These are phyloP conservation scores for Elsinoe fawcettii DNA, from an alignment of 2,329 filamentous ascomycete species.

Conservation along the genomic window DNA sequence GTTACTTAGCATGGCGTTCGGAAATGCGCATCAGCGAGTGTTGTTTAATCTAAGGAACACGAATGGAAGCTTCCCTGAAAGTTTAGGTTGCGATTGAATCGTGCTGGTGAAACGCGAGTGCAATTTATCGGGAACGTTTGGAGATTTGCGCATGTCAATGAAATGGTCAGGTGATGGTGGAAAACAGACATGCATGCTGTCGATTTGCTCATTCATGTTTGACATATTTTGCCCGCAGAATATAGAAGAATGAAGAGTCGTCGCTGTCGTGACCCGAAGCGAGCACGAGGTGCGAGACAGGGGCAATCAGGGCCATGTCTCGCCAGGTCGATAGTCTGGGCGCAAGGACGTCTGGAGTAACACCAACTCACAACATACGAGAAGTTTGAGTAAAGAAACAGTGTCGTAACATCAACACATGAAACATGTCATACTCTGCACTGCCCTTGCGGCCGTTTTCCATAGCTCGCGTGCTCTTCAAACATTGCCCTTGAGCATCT, in stretches of 20 bases:
- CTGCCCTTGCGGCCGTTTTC: background rate
- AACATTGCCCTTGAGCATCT: background rate
- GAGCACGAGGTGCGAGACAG: background rate
- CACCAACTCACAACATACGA: background rate
- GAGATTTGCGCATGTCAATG: background rate
- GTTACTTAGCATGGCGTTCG: constrained; percentile 9
- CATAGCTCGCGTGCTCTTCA: background rate
- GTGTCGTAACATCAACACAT: background rate
- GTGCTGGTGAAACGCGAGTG: constrained; percentile 10
- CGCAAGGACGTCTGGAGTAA: background rate
- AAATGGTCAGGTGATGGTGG: background rate
- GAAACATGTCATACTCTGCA: background rate
- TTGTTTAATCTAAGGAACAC: constrained; percentile 1
- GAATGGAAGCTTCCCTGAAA: constrained; percentile 1
- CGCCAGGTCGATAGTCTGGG: background rate
- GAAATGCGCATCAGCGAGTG: background rate
- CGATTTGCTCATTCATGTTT: background rate
- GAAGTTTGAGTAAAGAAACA: background rate
- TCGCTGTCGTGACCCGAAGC: background rate
- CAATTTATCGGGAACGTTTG: constrained; percentile 3
- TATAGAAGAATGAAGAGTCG: background rate
- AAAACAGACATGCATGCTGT: constrained; percentile 4
- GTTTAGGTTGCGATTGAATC: background rate
- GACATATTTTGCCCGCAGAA: background rate
- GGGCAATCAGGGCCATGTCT: background rate